A percentile compares a stretch with the other conserved stretches of the same genome.
These are phyloP conservation scores for Clitopilus hobsonii DNA, from an alignment of 768 basidiomycete genomes.

Conservation along the genomic window DNA sequence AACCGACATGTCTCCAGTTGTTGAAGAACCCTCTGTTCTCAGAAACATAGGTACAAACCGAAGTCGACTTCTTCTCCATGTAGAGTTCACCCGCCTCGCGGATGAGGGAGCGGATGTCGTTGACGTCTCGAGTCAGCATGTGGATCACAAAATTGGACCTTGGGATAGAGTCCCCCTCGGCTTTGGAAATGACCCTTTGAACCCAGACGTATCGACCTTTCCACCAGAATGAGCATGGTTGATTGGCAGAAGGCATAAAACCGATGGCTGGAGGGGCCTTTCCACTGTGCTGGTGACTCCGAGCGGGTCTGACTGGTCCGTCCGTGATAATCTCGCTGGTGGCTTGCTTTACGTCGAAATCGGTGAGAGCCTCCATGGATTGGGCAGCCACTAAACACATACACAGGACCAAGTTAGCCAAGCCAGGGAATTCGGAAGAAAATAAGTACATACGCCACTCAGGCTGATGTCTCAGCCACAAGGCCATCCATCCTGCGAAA, in stretches of 20 bases:
- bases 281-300: not conserved
- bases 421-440: not conserved
- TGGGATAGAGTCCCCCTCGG: not conserved
- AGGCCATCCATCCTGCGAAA: not conserved
- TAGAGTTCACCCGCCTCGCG: not conserved
- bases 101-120: not conserved
- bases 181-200: not conserved
- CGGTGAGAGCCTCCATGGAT: not conserved
- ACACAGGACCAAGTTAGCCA: not conserved
- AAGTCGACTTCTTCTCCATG: not conserved
- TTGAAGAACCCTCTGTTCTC: slow-evolving; percentile 19
- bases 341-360: not conserved
- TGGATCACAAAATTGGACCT: not conserved
- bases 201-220: not conserved
- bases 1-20: slow-evolving; percentile 46
- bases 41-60: not conserved
- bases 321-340: not conserved
- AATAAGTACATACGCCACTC: not conserved
- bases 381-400: not conserved
- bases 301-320: not conserved
- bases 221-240: not conserved
- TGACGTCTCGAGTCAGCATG: not conserved
- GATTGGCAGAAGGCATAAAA: not conserved
- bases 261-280: not conserved
- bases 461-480: not conserved